These are phyloP conservation scores for Xylaria longipes DNA, from an alignment of 495 filamentous ascomycete genomes.

Conservation along the genomic window DNA sequence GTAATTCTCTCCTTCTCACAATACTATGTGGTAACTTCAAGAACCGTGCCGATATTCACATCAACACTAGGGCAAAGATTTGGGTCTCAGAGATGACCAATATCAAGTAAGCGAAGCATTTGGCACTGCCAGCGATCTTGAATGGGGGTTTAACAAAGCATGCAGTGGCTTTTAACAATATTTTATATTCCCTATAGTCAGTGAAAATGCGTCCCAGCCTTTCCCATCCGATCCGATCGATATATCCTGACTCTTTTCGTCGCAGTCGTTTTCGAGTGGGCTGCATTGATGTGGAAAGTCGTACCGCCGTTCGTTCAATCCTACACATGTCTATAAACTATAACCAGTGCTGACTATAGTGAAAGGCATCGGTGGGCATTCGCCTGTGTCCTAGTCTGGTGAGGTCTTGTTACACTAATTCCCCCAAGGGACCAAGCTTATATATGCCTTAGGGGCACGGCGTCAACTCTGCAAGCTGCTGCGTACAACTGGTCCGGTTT, in stretches of 20 bases:
- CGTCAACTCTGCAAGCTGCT: constrained; percentile 47
- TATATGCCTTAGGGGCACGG: constrained; percentile 48
- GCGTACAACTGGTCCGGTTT: constrained; percentile 66
- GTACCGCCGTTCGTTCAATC: constrained; percentile 57
- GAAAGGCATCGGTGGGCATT: constrained; percentile 36
- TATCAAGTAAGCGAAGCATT: constrained; percentile 34
- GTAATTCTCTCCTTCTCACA: not conserved
- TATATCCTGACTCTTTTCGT: constrained; percentile 45
- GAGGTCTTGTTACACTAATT: constrained; percentile 33
- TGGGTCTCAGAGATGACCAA: constrained; percentile 48
- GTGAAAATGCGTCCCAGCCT: constrained; percentile 23
- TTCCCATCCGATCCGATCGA: not conserved
- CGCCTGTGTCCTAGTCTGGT: constrained; percentile 35
- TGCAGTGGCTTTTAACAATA: constrained; percentile 75
- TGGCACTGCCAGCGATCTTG: not conserved
- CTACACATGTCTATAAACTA: constrained; percentile 24
- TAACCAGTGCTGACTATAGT: constrained; percentile 34
- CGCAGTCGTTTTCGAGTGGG: constrained; percentile 65
- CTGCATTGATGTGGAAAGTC: constrained; percentile 75
- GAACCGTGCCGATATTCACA: not conserved
- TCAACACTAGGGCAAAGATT: constrained; percentile 36
- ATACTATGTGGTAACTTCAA: not conserved
- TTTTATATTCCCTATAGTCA: constrained; percentile 73
- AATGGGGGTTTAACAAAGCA: not conserved
- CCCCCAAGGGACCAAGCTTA: not conserved